Conservation (phyloP, 192 early-diverging fungal genomes). For the Podila epicladia region DNA sequence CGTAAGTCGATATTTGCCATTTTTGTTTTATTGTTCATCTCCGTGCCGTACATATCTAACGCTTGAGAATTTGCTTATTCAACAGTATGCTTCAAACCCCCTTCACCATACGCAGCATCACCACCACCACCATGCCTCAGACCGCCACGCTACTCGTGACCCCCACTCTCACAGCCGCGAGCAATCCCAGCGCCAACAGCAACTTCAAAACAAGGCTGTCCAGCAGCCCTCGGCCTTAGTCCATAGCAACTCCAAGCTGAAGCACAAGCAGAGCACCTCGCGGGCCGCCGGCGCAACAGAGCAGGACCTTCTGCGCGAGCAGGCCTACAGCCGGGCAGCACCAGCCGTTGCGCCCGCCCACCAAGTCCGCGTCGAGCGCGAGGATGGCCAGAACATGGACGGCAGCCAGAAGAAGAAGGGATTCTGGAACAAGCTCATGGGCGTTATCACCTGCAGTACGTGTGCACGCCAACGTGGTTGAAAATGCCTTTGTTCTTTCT, state of each 20-base stretch:
- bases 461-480: background rate
- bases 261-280: constrained; percentile 28
- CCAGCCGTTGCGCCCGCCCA: constrained; percentile 4
- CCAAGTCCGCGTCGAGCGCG: background rate
- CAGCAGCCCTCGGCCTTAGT: constrained; percentile 39
- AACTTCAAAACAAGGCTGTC: constrained; percentile 14
- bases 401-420: background rate
- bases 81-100: constrained; percentile 20
- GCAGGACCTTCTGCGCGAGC: constrained; percentile 37
- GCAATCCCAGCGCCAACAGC: constrained; percentile 30
- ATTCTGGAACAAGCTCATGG: background rate
- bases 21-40: background rate
- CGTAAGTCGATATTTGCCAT: constrained; percentile 20
- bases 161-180: constrained; percentile 13
- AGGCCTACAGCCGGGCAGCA: constrained; percentile 40
- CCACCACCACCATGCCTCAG: constrained; percentile 26
- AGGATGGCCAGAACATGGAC: constrained; percentile 28
- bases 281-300: constrained; percentile 11
- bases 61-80: background rate
- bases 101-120: constrained; percentile 36
- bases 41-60: background rate
- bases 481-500: background rate
- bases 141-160: constrained; percentile 30
- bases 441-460: background rate
- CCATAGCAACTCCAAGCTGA: constrained; percentile 46